Base-by-base conservation (phyloP, 2,329 filamentous ascomycete genomes). In the Sporothrix inflata region DNA sequence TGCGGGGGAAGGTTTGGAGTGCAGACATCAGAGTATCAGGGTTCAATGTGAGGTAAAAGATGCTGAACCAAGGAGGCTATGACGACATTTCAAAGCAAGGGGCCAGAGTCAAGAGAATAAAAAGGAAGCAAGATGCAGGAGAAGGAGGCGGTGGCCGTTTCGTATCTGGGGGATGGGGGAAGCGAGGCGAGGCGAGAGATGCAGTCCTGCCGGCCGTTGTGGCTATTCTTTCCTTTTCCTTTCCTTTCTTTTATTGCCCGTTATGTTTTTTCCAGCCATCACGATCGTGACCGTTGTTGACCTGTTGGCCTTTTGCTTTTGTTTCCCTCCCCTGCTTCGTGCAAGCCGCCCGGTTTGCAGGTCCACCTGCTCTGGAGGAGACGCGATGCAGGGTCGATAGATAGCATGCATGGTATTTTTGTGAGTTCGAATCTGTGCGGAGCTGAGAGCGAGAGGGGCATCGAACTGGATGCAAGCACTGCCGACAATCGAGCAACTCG, bases 81-180 rank as follows among this genome's bases (percentile, higher is more conserved):
- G 55, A 21, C 30, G n/a, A 9, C 55, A 60, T 45, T 24, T 63
- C 21, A 1, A 66, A 30, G 61, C 21, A 66, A 66, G 61, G 40
- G 21, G 21, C 4, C 0, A 30, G 40, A 19, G 34, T 30, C 60
- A 45, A 19, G 38, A 42, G 11, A 27, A 65, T 8, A 9, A 66
- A 66, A 47, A 49, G 38, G 21, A 49, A 66, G 61, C 42, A 30
- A n/a, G 21, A 66, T 66, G 61, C 61, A 66, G 63, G 60, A 42
- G 60, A 45, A 14, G 40, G n/a, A 24, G n/a, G n/a, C 12, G 4
- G 38, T 27, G 11, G 63, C 42, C 42, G 42, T 51, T 49, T 49
- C 24, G 8, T 27, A 30, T 51, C 42, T 34, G 42, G 61, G 21
- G 38, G 24, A n/a, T 1, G 60, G 34, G 34, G 27, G n/a, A n/a